Evolutionary conservation across 805 yeast genomes (phyloP).

Genomic region (Ogataea angusta): DNA sequence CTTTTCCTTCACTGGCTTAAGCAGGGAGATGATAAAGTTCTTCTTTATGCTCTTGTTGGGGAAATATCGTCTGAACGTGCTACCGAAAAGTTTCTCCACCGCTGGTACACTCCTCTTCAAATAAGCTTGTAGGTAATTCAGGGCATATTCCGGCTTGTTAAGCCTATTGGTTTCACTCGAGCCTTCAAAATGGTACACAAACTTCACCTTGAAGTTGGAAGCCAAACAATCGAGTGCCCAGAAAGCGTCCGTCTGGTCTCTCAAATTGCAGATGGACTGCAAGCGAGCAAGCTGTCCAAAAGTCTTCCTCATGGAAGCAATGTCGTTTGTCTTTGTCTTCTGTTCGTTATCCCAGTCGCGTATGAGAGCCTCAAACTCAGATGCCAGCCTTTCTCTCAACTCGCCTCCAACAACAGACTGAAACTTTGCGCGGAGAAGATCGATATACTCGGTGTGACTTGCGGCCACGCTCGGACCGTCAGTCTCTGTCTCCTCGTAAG

Average conservation of each 20-base stretch:
- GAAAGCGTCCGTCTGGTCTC: conserved; percentile 25
- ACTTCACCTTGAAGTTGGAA: conserved; percentile 45
- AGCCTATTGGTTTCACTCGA: conserved; percentile 57
- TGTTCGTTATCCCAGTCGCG: conserved; percentile 6
- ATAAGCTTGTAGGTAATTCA: conserved; percentile 46
- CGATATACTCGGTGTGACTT: conserved; percentile 4
- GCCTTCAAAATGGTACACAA: conserved; percentile 59
- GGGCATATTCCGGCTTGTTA: conserved; percentile 72
- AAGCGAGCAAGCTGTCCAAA: conserved; percentile 9
- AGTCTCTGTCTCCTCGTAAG: conserved; percentile 27
- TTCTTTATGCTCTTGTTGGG: conserved; percentile 23
- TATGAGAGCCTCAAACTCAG: not conserved
- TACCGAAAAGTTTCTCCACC: conserved; percentile 32
- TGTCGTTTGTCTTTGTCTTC: not conserved
- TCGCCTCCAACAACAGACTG: not conserved
- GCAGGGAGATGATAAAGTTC: conserved; percentile 44
- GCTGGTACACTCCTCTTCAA: conserved; percentile 29
- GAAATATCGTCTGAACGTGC: conserved; percentile 24
- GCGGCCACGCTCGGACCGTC: not conserved
- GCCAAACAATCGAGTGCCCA: conserved; percentile 51
- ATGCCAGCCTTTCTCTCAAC: not conserved
- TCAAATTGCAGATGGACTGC: conserved; percentile 2
- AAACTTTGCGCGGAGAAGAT: not conserved
- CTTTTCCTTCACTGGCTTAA: conserved; percentile 46
- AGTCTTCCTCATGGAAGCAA: not conserved